Evolutionary conservation across 1,284 basidiomycete genomes (phyloP).

Genomic region (Mixia osmundae): DNA sequence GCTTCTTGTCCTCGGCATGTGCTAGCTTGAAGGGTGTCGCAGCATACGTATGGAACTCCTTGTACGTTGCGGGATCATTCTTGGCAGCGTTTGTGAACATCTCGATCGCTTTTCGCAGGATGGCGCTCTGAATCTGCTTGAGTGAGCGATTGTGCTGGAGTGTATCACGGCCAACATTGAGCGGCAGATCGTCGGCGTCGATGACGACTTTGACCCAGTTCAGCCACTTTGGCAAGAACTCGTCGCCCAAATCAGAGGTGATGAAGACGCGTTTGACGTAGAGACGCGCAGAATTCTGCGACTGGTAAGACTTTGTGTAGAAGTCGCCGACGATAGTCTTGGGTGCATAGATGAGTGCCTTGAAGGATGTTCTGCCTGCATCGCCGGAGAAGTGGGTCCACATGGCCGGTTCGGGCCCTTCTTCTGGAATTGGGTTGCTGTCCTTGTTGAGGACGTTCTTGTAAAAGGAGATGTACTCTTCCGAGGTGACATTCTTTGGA

Average conservation of each 20-base stretch:
- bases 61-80: constrained; percentile 1
- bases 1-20: constrained; percentile 40
- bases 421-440: too few species aligned
- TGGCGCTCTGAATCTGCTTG: constrained; percentile 44
- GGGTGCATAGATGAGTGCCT: constrained; percentile 37
- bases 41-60: constrained; percentile 23
- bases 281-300: constrained; percentile 15
- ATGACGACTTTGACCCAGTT: constrained; percentile 71
- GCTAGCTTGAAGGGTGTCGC: constrained; percentile 55
- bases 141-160: constrained; percentile 67
- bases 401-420: constrained; percentile 44
- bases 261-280: constrained; percentile 49
- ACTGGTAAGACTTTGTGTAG: constrained; percentile 17
- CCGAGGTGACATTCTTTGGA: constrained; percentile 49
- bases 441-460: constrained; percentile 59
- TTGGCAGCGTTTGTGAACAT: constrained; percentile 39
- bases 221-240: constrained; percentile 65
- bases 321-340: constrained; percentile 17
- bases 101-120: constrained; percentile 51
- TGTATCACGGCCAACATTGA: constrained; percentile 84
- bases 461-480: constrained; percentile 64
- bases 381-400: constrained; percentile 84
- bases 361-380: constrained; percentile 62
- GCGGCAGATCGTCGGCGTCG: constrained; percentile 75
- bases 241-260: constrained; percentile 68